These are phyloP conservation scores for Pisolithus sp. DNA, from an alignment of 768 basidiomycete species.

Conservation along the genomic window DNA sequence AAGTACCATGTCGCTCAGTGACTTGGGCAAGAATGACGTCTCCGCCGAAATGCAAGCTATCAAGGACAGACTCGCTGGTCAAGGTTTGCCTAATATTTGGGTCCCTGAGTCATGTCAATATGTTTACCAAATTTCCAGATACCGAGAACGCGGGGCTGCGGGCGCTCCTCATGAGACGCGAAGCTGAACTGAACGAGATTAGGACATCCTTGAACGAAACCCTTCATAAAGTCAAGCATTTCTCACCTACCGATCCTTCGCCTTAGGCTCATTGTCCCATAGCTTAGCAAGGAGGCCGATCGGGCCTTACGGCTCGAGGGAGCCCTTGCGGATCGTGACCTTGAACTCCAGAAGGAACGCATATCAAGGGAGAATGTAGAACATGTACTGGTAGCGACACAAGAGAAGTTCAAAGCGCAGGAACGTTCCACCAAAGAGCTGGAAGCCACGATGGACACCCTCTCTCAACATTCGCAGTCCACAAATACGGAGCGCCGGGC, in stretches of 20 bases:
- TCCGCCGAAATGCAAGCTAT: conserved; percentile 32
- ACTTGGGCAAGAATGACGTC: conserved; percentile 34
- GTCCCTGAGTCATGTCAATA: not conserved
- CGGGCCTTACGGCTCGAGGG: conserved; percentile 51
- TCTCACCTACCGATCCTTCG: not conserved
- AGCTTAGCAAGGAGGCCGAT: conserved; percentile 55
- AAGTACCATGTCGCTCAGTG: conserved; percentile 30
- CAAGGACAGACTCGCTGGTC: conserved; percentile 31
- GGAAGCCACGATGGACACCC: conserved; percentile 46
- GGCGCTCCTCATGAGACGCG: conserved; percentile 30
- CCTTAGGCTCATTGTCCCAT: conserved; percentile 6
- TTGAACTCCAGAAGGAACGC: conserved; percentile 53
- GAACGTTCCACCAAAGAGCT: conserved; percentile 48
- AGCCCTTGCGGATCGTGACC: conserved; percentile 41
- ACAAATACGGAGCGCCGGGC: conserved; percentile 37
- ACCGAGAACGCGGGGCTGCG: conserved; percentile 30
- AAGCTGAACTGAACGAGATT: conserved; percentile 31
- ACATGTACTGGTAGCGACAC: conserved; percentile 39
- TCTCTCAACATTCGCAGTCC: conserved; percentile 49
- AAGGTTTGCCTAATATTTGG: conserved; percentile 23
- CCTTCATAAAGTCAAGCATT: conserved; percentile 28
- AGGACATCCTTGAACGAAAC: conserved; percentile 30
- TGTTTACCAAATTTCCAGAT: conserved; percentile 21
- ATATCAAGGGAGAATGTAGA: conserved; percentile 47
- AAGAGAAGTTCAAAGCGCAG: conserved; percentile 46